Base-by-base conservation (phyloP, 305 asterid species). In the Euphrasia arctica region DNA sequence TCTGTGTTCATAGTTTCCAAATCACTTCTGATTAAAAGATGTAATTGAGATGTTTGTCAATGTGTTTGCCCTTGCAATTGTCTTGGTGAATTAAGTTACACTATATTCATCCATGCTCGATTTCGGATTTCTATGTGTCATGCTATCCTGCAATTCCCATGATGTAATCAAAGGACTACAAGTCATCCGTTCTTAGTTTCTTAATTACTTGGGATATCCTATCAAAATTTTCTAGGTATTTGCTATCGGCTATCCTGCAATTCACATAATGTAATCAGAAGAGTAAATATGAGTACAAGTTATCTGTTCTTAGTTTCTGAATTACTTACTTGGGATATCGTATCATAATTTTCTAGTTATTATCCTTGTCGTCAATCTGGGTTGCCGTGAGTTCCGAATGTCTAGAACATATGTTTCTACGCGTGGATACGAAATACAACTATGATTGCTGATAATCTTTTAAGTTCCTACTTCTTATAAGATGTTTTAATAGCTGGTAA, bases 241-340 rank as follows among this genome's bases (percentile, higher is more conserved):
- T 18, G 22, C 22, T 18, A 18, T 18, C 22, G 22, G 22, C 22
- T 18, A 18, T 0, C 22, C 22, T 18, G 22, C 22, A 18, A 18
- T 18, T 18, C 29, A 51, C 47, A 4, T 49, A 9, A 8, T 49
- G 58, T 63, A 48, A 5, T 47, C 12, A 27, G 22, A 18, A 50
- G 6, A 25, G 36, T 18, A 8, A 18, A 49, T 31, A 15, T 49
- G 12, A 36, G 8, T 15, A 14, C 28, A 6, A 14, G 22, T 14
- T 54, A 57, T 5, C 13, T 54, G 64, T 45, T 13, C 12, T 15
- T 13, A 28, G 56, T 60, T 68, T 68, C 36, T 51, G 4, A 31
- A 45, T 28, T 36, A 4, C 2, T 69, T 36, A 50, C 61, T 39
- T 68, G 56, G 48, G 48, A 39, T 51, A 13, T 15, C 29, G 54